Percentiles rank a stretch among this genome's conserved stretches.
phyloP scores from a whole-genome alignment of 352 stramenopile genomes.

The Pythium vanterpoolii region DNA sequence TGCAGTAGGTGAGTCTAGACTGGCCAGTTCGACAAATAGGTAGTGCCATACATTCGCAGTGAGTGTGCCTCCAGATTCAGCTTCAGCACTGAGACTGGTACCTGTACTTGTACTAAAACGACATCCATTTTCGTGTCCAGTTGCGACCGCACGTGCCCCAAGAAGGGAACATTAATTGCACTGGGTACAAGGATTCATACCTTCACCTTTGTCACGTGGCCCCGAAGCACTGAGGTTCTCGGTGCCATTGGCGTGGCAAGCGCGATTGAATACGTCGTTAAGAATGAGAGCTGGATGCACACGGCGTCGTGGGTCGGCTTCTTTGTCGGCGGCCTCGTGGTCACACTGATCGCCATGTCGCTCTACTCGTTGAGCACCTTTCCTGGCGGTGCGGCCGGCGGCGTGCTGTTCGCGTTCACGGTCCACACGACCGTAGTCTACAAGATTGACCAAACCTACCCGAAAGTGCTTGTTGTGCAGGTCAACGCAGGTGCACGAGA shows the following conservation, averaged over 20 bases:
- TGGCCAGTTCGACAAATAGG: too few species aligned
- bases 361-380: slow-evolving; percentile 51
- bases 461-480: slow-evolving; percentile 44
- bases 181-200: too few species aligned
- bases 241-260: slow-evolving; percentile 34
- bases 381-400: slow-evolving; percentile 32
- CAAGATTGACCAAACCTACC: slow-evolving; percentile 33
- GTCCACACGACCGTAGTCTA: slow-evolving; percentile 41
- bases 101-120: too few species aligned
- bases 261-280: slow-evolving; percentile 32
- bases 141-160: too few species aligned
- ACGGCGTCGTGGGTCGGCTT: slow-evolving; percentile 53
- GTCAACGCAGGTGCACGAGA: too few species aligned
- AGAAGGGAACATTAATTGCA: too few species aligned
- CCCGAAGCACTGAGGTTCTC: slow-evolving; percentile 5
- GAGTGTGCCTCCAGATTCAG: too few species aligned
- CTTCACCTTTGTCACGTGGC: too few species aligned
- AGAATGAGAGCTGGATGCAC: slow-evolving; percentile 27
- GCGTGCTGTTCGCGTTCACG: slow-evolving; percentile 42
- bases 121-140: too few species aligned
- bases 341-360: slow-evolving; percentile 30
- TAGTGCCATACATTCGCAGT: too few species aligned
- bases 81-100: too few species aligned
- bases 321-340: slow-evolving; percentile 35
- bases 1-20: too few species aligned